A percentile compares a stretch with the other conserved stretches of the same genome.
Evolutionary conservation across 129 eudicot species (phyloP).

Genomic region (Sambucus nigra): DNA sequence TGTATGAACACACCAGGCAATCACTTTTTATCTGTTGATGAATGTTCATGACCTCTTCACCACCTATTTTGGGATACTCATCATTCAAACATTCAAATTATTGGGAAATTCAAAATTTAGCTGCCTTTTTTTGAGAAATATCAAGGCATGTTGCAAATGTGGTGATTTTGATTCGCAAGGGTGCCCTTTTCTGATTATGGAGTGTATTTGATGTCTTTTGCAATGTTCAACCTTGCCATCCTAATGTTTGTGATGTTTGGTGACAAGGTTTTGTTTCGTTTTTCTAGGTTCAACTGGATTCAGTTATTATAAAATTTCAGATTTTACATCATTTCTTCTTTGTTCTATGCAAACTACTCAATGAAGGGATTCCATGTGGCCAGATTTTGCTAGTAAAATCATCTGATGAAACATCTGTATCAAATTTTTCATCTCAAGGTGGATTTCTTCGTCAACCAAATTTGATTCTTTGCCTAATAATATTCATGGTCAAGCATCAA

Average conservation of each 20-base stretch:
- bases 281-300: conserved; percentile 73
- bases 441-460: conserved; percentile 70
- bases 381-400: conserved; percentile 15
- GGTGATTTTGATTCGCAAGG: background rate
- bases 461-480: conserved; percentile 27
- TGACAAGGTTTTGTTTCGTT: background rate
- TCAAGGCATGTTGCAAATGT: background rate
- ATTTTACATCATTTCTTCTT: conserved; percentile 79
- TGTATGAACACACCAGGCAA: too few species aligned
- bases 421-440: conserved; percentile 60
- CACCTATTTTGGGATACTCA: background rate
- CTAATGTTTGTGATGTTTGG: too few species aligned
- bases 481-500: conserved; percentile 20
- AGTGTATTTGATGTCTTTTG: background rate
- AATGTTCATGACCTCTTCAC: background rate
- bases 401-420: conserved; percentile 17
- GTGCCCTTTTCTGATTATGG: background rate
- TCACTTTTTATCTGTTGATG: too few species aligned
- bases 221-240: background rate
- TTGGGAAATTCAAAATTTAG: background rate
- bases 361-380: conserved; percentile 50
- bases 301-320: conserved; percentile 54
- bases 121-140: background rate
- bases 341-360: conserved; percentile 76
- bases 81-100: background rate